A percentile compares a stretch with the other conserved stretches of the same genome.
Conservation (phyloP, 1,139 yeast genomes). For the Taiozyma sp. region DNA sequence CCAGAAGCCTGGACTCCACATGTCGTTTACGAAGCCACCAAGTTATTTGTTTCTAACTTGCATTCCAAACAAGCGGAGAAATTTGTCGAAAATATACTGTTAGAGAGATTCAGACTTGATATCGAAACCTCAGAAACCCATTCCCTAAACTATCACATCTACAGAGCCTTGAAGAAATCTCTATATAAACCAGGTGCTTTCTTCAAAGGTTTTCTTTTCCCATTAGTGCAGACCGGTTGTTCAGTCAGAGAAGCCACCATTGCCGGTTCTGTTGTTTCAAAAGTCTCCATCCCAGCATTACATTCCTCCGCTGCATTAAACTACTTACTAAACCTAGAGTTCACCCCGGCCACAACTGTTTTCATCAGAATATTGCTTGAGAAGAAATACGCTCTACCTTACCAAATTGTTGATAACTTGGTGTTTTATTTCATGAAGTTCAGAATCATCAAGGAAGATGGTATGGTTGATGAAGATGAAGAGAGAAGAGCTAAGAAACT, state of each 20-base stretch:
- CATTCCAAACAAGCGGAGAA: conserved; percentile 85
- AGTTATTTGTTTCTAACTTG: conserved; percentile 84
- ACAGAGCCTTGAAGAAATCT: conserved; percentile 86
- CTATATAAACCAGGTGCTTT: conserved; percentile 97
- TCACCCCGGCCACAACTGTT: conserved; percentile 83
- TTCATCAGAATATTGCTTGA: conserved; percentile 86
- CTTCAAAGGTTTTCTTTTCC: conserved; percentile 92
- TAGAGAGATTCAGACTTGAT: conserved; percentile 79
- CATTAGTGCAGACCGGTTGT: conserved; percentile 79
- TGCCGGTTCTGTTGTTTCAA: conserved; percentile 85
- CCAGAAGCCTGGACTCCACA: conserved; percentile 97
- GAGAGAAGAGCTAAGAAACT: conserved; percentile 34
- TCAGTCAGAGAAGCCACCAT: conserved; percentile 91
- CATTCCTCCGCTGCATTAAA: conserved; percentile 96
- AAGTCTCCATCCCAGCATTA: conserved; percentile 87
- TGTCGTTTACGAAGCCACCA: conserved; percentile 92
- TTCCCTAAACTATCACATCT: conserved; percentile 80
- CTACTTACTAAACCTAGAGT: conserved; percentile 77
- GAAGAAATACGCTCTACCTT: conserved; percentile 94
- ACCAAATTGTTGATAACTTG: conserved; percentile 89
- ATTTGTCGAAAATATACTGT: conserved; percentile 67
- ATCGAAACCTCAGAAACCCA: conserved; percentile 67
- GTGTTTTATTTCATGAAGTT: conserved; percentile 96
- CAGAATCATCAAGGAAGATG: conserved; percentile 45
- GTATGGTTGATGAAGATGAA: conserved; percentile 31